These are phyloP conservation scores for Fusarium sp. DNA, from an alignment of 2,329 filamentous ascomycete species.

Conservation along the genomic window DNA sequence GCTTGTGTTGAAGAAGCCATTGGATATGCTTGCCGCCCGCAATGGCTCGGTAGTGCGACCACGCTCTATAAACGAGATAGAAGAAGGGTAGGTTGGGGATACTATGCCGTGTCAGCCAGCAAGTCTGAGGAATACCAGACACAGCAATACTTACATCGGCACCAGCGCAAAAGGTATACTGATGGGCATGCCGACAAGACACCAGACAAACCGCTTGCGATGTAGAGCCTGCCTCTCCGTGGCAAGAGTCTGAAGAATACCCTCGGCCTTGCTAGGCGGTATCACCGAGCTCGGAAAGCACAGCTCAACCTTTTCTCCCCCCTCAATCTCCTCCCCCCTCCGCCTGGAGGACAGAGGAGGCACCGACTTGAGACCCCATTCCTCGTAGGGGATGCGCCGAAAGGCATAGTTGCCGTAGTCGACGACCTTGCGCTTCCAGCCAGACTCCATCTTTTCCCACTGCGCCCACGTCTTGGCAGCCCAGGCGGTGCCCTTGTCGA, in stretches of 20 bases:
- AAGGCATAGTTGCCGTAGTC: slow-evolving; percentile 86
- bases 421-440: slow-evolving; percentile 90
- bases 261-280: slow-evolving; percentile 67
- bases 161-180: slow-evolving; percentile 83
- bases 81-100: slow-evolving; percentile 97
- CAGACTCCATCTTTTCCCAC: slow-evolving; percentile 85
- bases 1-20: slow-evolving; percentile 78
- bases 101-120: slow-evolving; percentile 53
- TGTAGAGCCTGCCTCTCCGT: slow-evolving; percentile 85
- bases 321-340: slow-evolving; percentile 69
- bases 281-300: slow-evolving; percentile 79
- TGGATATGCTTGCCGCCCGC: slow-evolving; percentile 85
- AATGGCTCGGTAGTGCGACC: slow-evolving; percentile 90
- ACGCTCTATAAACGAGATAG: slow-evolving; percentile 90
- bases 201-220: slow-evolving; percentile 79
- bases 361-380: slow-evolving; percentile 97
- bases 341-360: slow-evolving; percentile 78
- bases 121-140: neutral
- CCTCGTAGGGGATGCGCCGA: slow-evolving; percentile 89
- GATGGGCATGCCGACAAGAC: slow-evolving; percentile 82
- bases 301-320: slow-evolving; percentile 73
- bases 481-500: slow-evolving; percentile 75
- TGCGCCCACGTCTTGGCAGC: slow-evolving; percentile 80
- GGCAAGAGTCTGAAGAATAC: slow-evolving; percentile 74
- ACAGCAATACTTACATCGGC: slow-evolving; percentile 74